Conservation (phyloP, 805 yeast species). For the Monosporozyma unispora region DNA sequence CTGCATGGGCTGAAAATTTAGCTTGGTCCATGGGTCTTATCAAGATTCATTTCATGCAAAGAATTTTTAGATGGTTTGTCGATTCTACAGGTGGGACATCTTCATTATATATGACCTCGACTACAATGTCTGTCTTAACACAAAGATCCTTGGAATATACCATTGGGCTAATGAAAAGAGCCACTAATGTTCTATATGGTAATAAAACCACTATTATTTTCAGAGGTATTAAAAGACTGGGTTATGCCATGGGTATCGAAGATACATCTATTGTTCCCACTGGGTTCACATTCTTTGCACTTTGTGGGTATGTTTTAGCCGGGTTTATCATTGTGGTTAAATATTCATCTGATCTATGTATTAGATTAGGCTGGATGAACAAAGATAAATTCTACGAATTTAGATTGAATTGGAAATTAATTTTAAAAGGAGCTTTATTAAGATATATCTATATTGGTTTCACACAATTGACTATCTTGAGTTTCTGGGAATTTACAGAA, state of each 20-base stretch:
- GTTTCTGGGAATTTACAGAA: conserved; percentile 79
- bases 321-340: conserved; percentile 49
- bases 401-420: conserved; percentile 45
- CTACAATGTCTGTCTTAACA: conserved; percentile 60
- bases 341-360: conserved; percentile 39
- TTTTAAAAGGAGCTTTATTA: conserved; percentile 69
- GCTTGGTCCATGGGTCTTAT: conserved; percentile 96
- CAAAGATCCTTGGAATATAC: conserved; percentile 39
- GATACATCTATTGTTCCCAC: conserved; percentile 75
- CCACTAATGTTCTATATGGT: conserved; percentile 37
- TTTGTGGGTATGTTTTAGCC: conserved; percentile 70
- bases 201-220: conserved; percentile 54
- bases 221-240: conserved; percentile 82
- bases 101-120: conserved; percentile 51
- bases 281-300: conserved; percentile 74
- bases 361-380: conserved; percentile 40
- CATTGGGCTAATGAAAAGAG: conserved; percentile 31
- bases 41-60: conserved; percentile 72
- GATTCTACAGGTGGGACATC: conserved; percentile 89
- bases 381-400: conserved; percentile 40
- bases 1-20: conserved; percentile 85
- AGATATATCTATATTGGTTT: conserved; percentile 79
- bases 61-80: conserved; percentile 75
- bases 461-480: conserved; percentile 66
- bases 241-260: conserved; percentile 68